Base-by-base conservation (phyloP, 441 rosid genomes). In the Iberis amara region DNA sequence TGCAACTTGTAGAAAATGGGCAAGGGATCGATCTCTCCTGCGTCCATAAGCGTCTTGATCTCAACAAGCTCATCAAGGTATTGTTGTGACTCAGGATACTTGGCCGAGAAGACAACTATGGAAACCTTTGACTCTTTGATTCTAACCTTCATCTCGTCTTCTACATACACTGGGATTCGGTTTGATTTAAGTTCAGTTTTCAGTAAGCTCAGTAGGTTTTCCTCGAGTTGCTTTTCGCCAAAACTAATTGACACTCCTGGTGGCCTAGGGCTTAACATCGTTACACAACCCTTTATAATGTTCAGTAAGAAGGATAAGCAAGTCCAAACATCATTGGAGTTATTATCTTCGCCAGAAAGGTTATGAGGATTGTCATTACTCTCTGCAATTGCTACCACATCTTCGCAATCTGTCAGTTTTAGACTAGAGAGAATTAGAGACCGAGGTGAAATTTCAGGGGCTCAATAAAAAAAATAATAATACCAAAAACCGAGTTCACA, bases 61-160 rank as follows among this genome's bases (percentile, higher is more conserved):
- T 53, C 54, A 15, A 45, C 47, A 4, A 62, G 54, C 41, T 62
- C 66, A 30, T 53, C 60, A 45, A 62, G 60, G 7, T 41, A 62
- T 6, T 39, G 2, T 11, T 21, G 7, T 11, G 60, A 52, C 13
- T 18, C 38, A 15, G 66, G 54, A 4, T 37, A 53, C 26, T 18
- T 52, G 4, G 5, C 12, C 1, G 66, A 61, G 53, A 61, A 52
- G 47, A 61, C 3, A 4, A 61, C 59, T 61, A 61, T 38, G 9
- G 47, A 13, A 39, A 62, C 60, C 11, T 12, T 31, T 38, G 66
- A 62, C 41, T 46, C 54, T 27, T 45, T 31, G 23, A 45, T 15
- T 26, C 32, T 28, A 8, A 38, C n/a, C 15, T 30, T 52, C n/a
- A 1, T 39, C 15, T 36, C 54, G 11, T 44, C 41, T 40, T 13